These are phyloP conservation scores for Mediolabrus comicus DNA, from an alignment of 108 stramenopile genomes.

Conservation along the genomic window DNA sequence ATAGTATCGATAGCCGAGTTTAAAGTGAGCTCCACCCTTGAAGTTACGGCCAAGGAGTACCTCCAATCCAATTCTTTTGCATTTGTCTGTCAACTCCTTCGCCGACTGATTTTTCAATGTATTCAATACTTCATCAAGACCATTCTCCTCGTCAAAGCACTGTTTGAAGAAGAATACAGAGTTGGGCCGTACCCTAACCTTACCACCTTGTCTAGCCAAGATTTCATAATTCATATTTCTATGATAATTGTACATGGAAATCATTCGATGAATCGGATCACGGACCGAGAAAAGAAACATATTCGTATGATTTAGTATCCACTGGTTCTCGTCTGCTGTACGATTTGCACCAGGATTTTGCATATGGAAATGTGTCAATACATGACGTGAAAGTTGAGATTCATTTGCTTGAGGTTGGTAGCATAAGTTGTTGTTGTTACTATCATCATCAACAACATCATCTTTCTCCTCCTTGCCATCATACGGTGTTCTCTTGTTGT, in stretches of 20 bases:
- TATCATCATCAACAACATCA: not conserved
- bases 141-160: not conserved
- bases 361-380: conserved; percentile 8
- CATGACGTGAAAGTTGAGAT: not conserved
- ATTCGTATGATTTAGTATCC: conserved; percentile 6
- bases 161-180: not conserved
- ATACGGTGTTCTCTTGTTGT: not conserved
- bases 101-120: not conserved
- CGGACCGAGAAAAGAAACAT: conserved; percentile 5
- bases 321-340: not conserved
- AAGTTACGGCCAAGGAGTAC: not conserved
- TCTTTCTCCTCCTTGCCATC: too few species aligned
- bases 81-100: not conserved
- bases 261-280: conserved; percentile 3
- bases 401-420: not conserved
- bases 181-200: too few species aligned
- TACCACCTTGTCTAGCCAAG: not conserved
- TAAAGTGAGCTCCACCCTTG: conserved; percentile 5
- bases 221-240: not conserved
- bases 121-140: not conserved
- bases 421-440: not conserved
- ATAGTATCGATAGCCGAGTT: not conserved
- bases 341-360: not conserved
- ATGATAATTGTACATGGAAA: conserved; percentile 12
- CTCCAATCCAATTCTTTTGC: not conserved